Evolutionary conservation across 2,329 filamentous ascomycete genomes (phyloP).

Genomic region (Talaromyces piceae): DNA sequence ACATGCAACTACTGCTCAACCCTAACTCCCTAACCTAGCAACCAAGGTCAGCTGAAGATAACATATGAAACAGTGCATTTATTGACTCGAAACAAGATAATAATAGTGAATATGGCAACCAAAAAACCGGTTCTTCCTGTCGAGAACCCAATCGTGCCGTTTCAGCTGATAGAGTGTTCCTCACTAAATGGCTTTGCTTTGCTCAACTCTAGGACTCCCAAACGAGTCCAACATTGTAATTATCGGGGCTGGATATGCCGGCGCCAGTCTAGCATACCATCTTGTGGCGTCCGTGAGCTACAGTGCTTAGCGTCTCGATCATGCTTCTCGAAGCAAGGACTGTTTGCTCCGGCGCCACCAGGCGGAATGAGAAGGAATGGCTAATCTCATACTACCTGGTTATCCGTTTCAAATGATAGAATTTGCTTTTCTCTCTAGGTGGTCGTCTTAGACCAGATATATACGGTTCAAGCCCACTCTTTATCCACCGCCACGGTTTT

Average conservation of each 20-base stretch:
- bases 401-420: neutral
- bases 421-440: conserved; percentile 10
- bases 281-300: conserved; percentile 18
- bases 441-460: conserved; percentile 40
- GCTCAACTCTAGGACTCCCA: conserved; percentile 35
- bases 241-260: conserved; percentile 43
- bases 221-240: conserved; percentile 39
- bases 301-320: neutral
- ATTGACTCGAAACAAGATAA: neutral
- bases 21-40: no score
- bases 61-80: neutral
- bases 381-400: no score
- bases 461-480: conserved; percentile 33
- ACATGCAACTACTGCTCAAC: no score
- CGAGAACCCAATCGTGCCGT: conserved; percentile 17
- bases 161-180: conserved; percentile 38
- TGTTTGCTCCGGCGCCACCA: conserved; percentile 35
- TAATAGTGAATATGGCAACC: neutral
- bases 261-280: conserved; percentile 39
- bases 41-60: no score
- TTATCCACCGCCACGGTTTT: conserved; percentile 29
- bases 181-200: conserved; percentile 34
- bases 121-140: conserved; percentile 3
- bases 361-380: conserved; percentile 31
- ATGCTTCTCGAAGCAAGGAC: conserved; percentile 14